These are phyloP conservation scores for Huiozyma naganishii DNA, from an alignment of 805 yeast genomes.

Conservation along the genomic window DNA sequence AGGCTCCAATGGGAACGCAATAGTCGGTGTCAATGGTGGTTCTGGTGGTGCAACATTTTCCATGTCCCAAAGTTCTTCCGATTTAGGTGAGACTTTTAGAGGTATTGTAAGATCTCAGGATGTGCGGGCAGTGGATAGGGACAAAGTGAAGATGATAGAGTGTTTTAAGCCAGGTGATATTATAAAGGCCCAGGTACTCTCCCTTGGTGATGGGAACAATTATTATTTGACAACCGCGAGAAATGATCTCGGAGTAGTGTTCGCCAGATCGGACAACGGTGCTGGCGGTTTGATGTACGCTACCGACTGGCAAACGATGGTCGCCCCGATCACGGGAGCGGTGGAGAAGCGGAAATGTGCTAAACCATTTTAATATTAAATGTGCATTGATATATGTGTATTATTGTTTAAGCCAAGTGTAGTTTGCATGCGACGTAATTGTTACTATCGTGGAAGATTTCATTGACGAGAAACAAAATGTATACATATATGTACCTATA, in stretches of 20 bases:
- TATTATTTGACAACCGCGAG: constrained; percentile 83
- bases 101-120: constrained; percentile 83
- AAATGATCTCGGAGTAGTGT: constrained; percentile 87
- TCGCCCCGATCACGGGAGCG: constrained; percentile 61
- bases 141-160: constrained; percentile 66
- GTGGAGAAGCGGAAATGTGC: constrained; percentile 84
- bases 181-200: constrained; percentile 67
- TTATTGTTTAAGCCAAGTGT: neutral
- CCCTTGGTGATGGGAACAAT: constrained; percentile 88
- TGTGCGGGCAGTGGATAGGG: constrained; percentile 83
- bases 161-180: constrained; percentile 88
- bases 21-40: constrained; percentile 41
- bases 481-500: too few species aligned
- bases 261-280: constrained; percentile 58
- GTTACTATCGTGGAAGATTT: neutral
- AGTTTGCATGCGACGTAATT: neutral
- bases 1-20: constrained; percentile 44
- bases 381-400: neutral
- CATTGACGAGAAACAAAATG: neutral
- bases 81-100: constrained; percentile 79
- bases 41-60: constrained; percentile 39
- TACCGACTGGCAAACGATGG: constrained; percentile 93
- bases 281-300: constrained; percentile 78
- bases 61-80: constrained; percentile 42
- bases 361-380: constrained; percentile 47